These are phyloP conservation scores for Trebouxia gelatinosa DNA, from an alignment of 163 green algal species.

Conservation along the genomic window DNA sequence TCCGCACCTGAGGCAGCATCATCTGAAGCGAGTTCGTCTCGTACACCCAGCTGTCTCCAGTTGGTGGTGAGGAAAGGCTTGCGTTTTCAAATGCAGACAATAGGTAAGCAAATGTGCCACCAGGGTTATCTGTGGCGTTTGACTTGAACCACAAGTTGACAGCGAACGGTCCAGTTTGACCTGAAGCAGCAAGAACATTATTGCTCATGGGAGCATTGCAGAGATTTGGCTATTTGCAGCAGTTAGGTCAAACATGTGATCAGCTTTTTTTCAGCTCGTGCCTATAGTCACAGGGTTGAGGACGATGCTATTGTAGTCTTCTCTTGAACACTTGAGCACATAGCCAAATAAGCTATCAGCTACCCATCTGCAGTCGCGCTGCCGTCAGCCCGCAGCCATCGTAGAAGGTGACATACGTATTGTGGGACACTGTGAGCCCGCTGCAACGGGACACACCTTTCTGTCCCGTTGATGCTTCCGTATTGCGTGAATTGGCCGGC, in stretches of 20 bases:
- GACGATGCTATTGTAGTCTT: conserved; percentile 5
- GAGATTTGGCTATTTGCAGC: too few relatives aligned
- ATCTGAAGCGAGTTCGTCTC: conserved; percentile 8
- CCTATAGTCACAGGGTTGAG: conserved; percentile 20
- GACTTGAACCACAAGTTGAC: conserved; percentile 70
- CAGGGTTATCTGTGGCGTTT: conserved; percentile 28
- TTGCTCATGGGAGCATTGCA: not conserved
- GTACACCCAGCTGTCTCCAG: not conserved
- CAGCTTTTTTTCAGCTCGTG: too few relatives aligned
- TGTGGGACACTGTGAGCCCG: too few relatives aligned
- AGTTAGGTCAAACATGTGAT: too few relatives aligned
- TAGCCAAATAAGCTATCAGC: conserved; percentile 32
- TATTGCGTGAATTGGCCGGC: not conserved
- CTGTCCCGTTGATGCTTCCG: not conserved
- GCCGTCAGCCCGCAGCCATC: too few relatives aligned
- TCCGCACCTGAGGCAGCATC: not conserved
- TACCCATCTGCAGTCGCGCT: conserved; percentile 38
- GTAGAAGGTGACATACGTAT: too few relatives aligned
- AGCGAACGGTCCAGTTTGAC: conserved; percentile 47
- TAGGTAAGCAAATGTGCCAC: conserved; percentile 46
- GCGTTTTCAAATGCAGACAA: conserved; percentile 24
- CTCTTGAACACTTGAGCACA: conserved; percentile 21
- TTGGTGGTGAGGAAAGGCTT: too few relatives aligned
- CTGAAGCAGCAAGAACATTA: not conserved
- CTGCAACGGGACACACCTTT: too few relatives aligned